Evolutionary conservation across 805 yeast species (phyloP), one percentile per base, ranked within the genome.

Genomic region (Grigorovia jiainica): DNA sequence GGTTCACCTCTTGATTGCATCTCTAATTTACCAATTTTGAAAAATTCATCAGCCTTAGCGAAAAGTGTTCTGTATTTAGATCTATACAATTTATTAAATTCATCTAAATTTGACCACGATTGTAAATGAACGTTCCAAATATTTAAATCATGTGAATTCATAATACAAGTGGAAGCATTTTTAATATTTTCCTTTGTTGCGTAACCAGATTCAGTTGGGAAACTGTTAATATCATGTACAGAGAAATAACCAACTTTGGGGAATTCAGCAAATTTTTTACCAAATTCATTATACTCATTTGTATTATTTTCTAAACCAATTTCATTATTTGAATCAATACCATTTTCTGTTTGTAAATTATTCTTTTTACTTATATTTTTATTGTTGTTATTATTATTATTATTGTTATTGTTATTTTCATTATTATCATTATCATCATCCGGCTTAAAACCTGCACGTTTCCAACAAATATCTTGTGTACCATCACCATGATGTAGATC

Each of bases 401-500:
- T 8, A 34, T 20, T 11, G 41, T 11, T 10, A n/a, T 40, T 30
- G 31, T 36, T 24, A n/a, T 15, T 16, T 66, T 45, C 4, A 31
- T 71, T 75, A 46, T 71, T 75, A 46, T 75, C 72, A 38, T 52
- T 54, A 13, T 40, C 66, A 31, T 62, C 58, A 17, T 58, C 61
- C 1, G 63, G 61, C 36, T 55, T 53, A 37, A 60, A 57, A 8
- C 64, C 65, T 0, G 83, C 83, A 47, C 84, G 68, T 52, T 77
- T 79, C 87, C 89, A 85, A 52, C 89, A 78, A 21, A 85, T 80
- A 58, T 85, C 94, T 52, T 86, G 95, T 6, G 85, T 74, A 11
- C 95, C 95, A 60, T 85, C 95, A 15, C 95, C 95, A 55, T 85
- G 95, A 55, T 85, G 95, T 34, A 85, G 67, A 58, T 85, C 95